These are phyloP conservation scores for Eucalyptus erythrocorys DNA, from an alignment of 345 rosid species.

Conservation along the genomic window DNA sequence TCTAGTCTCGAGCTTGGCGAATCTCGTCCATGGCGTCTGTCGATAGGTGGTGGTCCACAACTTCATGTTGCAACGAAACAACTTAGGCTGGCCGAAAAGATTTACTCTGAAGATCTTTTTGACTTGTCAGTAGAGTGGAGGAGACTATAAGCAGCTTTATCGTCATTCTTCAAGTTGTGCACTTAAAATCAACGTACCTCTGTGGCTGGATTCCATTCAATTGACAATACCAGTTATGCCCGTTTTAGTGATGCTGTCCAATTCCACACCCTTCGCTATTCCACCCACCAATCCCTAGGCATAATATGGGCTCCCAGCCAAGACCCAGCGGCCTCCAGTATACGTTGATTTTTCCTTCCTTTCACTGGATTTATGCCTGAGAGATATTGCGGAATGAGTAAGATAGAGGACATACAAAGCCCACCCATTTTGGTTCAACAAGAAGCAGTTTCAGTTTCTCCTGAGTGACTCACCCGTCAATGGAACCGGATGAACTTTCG, in stretches of 20 bases:
- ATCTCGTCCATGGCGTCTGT: too few species aligned
- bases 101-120: too few species aligned
- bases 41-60: too few species aligned
- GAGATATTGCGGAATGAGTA: not conserved
- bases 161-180: not conserved
- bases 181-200: constrained; percentile 60
- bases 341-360: constrained; percentile 75
- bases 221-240: constrained; percentile 58
- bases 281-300: constrained; percentile 73
- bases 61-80: accelerated
- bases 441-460: not conserved
- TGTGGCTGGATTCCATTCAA: constrained; percentile 81
- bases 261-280: constrained; percentile 57
- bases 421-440: not conserved
- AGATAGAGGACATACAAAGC: not conserved
- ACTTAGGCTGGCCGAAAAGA: too few species aligned
- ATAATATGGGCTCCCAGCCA: constrained; percentile 78
- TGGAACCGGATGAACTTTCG: constrained; percentile 72
- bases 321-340: constrained; percentile 50
- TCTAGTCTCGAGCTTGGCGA: too few species aligned
- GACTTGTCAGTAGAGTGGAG: too few species aligned
- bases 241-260: constrained; percentile 32
- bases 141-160: too few species aligned
- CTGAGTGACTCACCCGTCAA: constrained; percentile 31
- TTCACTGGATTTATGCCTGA: constrained; percentile 43